A percentile compares a stretch with the other conserved stretches of the same genome.
Evolutionary conservation across 768 basidiomycete genomes (phyloP).

Genomic region (Podaxis sp.): DNA sequence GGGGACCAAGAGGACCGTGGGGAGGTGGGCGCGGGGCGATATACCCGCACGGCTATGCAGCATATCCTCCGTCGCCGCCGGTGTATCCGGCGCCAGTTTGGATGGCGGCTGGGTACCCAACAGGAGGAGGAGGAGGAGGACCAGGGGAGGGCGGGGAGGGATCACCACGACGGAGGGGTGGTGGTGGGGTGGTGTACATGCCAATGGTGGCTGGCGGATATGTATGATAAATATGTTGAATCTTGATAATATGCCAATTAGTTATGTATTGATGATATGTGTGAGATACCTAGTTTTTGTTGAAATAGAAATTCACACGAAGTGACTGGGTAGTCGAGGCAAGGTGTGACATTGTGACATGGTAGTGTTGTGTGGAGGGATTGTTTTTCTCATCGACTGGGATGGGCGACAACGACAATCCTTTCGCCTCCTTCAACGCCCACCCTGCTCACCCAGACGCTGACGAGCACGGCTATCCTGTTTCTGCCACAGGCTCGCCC

Average conservation of each 20-base stretch:
- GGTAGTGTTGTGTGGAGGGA: too few species aligned
- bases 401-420: not conserved
- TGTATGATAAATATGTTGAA: not conserved
- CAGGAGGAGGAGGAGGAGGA: not conserved
- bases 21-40: not conserved
- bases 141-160: not conserved
- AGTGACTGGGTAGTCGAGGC: not conserved
- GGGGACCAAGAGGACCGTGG: slow-evolving; percentile 1
- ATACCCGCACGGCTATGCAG: slow-evolving; percentile 7
- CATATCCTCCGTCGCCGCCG: not conserved
- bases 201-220: not conserved
- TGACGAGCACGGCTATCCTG: not conserved
- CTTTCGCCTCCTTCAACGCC: not conserved
- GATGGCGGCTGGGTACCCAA: not conserved
- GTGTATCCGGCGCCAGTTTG: slow-evolving; percentile 2
- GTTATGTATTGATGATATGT: too few species aligned
- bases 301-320: slow-evolving; percentile 1
- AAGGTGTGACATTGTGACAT: not conserved
- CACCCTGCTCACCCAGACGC: not conserved
- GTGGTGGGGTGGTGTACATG: slow-evolving; percentile 5
- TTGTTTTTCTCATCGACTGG: slow-evolving; percentile 1
- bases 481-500: not conserved
- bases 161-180: not conserved
- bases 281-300: not conserved
- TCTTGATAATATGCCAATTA: too few species aligned